phyloP scores from a whole-genome alignment of 2,329 filamentous ascomycete genomes.

The Colletotrichum agaves region DNA sequence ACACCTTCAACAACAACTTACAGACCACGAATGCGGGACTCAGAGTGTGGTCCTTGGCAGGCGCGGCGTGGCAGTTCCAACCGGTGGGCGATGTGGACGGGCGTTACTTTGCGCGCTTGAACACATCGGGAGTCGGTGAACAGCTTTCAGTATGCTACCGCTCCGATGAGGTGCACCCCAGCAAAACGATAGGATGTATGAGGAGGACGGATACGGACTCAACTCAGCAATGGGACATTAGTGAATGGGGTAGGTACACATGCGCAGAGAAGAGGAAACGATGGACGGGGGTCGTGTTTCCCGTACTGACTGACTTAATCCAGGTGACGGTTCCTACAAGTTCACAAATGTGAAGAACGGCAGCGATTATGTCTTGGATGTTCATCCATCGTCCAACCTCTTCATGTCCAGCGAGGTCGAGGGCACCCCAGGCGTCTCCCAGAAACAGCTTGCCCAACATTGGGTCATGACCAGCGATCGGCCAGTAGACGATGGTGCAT shows the following conservation, averaged over 20 bases:
- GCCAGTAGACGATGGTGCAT: conserved; percentile 46
- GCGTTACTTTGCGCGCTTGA: conserved; percentile 47
- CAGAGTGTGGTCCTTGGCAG: conserved; percentile 38
- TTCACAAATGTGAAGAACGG: conserved; percentile 48
- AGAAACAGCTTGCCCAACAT: conserved; percentile 45
- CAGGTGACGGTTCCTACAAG: conserved; percentile 42
- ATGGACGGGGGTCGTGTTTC: no score
- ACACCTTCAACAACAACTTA: conserved; percentile 32
- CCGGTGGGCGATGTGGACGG: conserved; percentile 42
- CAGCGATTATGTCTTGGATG: conserved; percentile 47
- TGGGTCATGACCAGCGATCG: conserved; percentile 48
- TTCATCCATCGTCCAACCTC: conserved; percentile 45
- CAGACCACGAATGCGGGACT: conserved; percentile 38
- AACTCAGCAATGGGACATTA: conserved; percentile 49
- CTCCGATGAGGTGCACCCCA: conserved; percentile 40
- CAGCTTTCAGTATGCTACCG: conserved; percentile 47
- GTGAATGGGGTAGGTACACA: conserved; percentile 40
- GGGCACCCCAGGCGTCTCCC: conserved; percentile 29
- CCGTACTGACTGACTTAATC: background rate
- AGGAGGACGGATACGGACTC: conserved; percentile 40
- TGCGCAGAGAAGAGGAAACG: fast-evolving
- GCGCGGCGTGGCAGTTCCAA: conserved; percentile 45
- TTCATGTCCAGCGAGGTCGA: conserved; percentile 46
- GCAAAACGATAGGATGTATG: conserved; percentile 46
- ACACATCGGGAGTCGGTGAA: conserved; percentile 41